A percentile compares a stretch with the other conserved stretches of the same genome.
phyloP scores from a whole-genome alignment of 2,329 filamentous ascomycete species.

The Zopfia rhizophila region DNA sequence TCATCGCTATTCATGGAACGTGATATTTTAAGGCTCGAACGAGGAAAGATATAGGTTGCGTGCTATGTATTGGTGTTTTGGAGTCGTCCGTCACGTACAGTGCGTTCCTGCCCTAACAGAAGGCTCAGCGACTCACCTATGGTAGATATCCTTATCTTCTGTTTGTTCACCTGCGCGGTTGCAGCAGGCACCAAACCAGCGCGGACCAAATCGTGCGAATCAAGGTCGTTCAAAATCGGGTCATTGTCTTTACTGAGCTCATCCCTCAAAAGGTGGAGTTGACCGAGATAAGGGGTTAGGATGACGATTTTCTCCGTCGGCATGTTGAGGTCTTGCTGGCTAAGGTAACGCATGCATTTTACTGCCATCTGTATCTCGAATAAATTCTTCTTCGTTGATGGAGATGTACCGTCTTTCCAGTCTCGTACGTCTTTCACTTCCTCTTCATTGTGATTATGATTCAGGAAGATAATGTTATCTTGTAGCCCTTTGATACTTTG shows the following conservation, averaged over 20 bases:
- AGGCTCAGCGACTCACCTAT: slow-evolving; percentile 73
- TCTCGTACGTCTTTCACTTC: slow-evolving; percentile 54
- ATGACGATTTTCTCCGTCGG: slow-evolving; percentile 69
- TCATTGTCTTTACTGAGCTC: slow-evolving; percentile 65
- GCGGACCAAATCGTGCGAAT: slow-evolving; percentile 67
- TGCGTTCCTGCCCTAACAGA: too few species aligned
- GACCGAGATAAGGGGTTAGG: slow-evolving; percentile 74
- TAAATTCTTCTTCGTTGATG: slow-evolving; percentile 65
- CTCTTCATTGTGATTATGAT: slow-evolving; percentile 62
- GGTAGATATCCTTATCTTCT: slow-evolving; percentile 68
- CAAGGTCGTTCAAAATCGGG: slow-evolving; percentile 71
- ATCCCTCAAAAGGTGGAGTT: slow-evolving; percentile 66
- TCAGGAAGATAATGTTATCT: slow-evolving; percentile 67
- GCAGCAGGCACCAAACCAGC: slow-evolving; percentile 67
- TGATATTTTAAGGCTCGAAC: too few species aligned
- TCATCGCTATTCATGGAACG: too few species aligned
- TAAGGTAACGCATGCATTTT: slow-evolving; percentile 70
- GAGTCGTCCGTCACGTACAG: too few species aligned
- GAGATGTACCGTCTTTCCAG: slow-evolving; percentile 56
- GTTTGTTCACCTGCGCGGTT: slow-evolving; percentile 60
- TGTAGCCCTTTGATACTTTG: slow-evolving; percentile 64
- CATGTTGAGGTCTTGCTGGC: slow-evolving; percentile 73
- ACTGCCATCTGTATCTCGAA: slow-evolving; percentile 73
- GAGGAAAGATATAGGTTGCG: too few species aligned
- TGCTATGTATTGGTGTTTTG: too few species aligned